phyloP scores from a whole-genome alignment of 108 stramenopile genomes.

The Pseudonitzschia multiseries region DNA sequence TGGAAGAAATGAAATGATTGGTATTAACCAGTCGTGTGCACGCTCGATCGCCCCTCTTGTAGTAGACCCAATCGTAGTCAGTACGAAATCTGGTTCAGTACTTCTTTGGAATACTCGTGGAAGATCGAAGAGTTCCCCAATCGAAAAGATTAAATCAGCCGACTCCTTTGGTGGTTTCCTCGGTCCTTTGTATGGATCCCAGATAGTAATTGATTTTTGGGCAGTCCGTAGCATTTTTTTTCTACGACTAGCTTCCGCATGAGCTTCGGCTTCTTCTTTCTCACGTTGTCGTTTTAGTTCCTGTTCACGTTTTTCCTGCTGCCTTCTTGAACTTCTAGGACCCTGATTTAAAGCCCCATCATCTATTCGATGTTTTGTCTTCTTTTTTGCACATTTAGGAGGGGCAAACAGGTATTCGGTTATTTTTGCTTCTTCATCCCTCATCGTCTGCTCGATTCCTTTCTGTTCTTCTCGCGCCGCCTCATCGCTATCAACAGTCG shows the following conservation, averaged over 20 bases:
- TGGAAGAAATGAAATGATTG: slow-evolving; percentile 65
- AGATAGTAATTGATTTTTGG: slow-evolving; percentile 76
- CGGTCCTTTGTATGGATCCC: slow-evolving; percentile 55
- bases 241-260: slow-evolving; percentile 43
- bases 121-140: slow-evolving; percentile 57
- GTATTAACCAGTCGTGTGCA: slow-evolving; percentile 85
- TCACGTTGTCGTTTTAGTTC: slow-evolving; percentile 32
- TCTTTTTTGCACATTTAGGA: slow-evolving; percentile 31
- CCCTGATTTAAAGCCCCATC: slow-evolving; percentile 14
- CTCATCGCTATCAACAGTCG: slow-evolving; percentile 77
- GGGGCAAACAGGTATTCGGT: slow-evolving; percentile 62
- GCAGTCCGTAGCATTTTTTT: slow-evolving; percentile 54
- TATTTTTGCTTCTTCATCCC: slow-evolving; percentile 59
- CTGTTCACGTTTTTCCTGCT: slow-evolving; percentile 50
- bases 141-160: slow-evolving; percentile 63
- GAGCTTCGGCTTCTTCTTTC: slow-evolving; percentile 53
- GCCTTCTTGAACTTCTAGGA: slow-evolving; percentile 50
- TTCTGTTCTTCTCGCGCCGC: slow-evolving; percentile 53
- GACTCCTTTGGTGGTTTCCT: slow-evolving; percentile 78
- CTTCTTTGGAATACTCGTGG: slow-evolving; percentile 53
- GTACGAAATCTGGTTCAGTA: slow-evolving; percentile 58
- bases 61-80: slow-evolving; percentile 63
- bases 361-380: slow-evolving; percentile 21
- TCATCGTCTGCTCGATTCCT: slow-evolving; percentile 42
- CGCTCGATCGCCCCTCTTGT: slow-evolving; percentile 70